Percentiles rank a stretch among this genome's conserved stretches.
Evolutionary conservation across 768 basidiomycete species (phyloP).

Genomic region (Tremella mesenterica): DNA sequence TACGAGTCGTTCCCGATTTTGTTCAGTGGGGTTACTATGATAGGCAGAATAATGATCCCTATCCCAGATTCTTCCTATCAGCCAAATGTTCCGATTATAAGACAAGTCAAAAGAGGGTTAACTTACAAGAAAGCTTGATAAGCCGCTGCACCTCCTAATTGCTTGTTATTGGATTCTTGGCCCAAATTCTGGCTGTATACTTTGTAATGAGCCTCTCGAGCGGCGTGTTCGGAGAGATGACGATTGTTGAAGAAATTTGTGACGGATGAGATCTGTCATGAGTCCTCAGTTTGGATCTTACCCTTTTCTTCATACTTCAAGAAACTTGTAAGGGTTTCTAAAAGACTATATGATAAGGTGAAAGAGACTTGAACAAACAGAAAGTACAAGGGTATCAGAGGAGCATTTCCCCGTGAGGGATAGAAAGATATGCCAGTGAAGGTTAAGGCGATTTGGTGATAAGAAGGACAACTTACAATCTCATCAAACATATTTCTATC

Average conservation of each 20-base stretch:
- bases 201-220: conserved; percentile 35
- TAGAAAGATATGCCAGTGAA: not conserved
- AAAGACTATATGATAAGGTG: no score
- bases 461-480: conserved; percentile 25
- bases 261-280: conserved; percentile 30
- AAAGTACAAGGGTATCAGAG: not conserved
- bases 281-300: no score
- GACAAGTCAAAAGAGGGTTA: not conserved
- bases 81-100: not conserved
- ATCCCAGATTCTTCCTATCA: conserved; percentile 35
- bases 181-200: conserved; percentile 33
- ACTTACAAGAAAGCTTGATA: conserved; percentile 42
- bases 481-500: conserved; percentile 40
- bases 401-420: not conserved
- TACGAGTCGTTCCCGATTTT: conserved; percentile 39
- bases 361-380: no score
- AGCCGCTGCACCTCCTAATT: conserved; percentile 40
- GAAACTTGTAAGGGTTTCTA: no score
- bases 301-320: no score
- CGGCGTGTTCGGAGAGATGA: conserved; percentile 34
- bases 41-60: conserved; percentile 36
- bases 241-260: conserved; percentile 34
- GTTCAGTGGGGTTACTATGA: conserved; percentile 26
- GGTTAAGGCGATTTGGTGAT: not conserved
- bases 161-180: conserved; percentile 31